A percentile compares a stretch with the other conserved stretches of the same genome.
Conservation (phyloP, 2,329 filamentous ascomycete genomes). For the Fonsecaea multimorphosa region DNA sequence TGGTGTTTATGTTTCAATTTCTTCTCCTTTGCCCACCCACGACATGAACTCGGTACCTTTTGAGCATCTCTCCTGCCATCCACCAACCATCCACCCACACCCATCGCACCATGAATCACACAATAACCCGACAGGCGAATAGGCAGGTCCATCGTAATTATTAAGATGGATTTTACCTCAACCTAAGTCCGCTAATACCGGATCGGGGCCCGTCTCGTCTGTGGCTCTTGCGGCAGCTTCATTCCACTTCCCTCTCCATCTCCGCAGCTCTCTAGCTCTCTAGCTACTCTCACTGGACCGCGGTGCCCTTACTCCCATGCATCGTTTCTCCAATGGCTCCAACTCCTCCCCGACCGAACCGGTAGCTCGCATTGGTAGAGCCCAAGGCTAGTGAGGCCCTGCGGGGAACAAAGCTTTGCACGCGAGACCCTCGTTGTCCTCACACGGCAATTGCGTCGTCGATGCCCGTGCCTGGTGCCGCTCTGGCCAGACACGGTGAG, state of each 20-base stretch:
- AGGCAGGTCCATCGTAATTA: too few relatives aligned
- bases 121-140: too few relatives aligned
- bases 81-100: neutral
- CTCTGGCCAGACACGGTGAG: too few relatives aligned
- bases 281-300: constrained; percentile 1
- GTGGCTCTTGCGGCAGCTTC: neutral
- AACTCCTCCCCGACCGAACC: neutral
- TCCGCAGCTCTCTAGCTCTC: neutral
- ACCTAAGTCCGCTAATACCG: constrained; percentile 26
- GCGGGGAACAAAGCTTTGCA: neutral
- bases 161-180: constrained; percentile 30
- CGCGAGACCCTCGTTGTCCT: neutral
- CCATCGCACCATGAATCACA: neutral
- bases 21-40: neutral
- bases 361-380: neutral
- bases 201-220: neutral
- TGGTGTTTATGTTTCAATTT: neutral
- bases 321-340: neutral
- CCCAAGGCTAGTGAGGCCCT: neutral
- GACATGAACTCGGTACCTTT: too few relatives aligned
- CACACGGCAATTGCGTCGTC: neutral
- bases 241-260: neutral
- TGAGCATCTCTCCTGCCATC: too few relatives aligned
- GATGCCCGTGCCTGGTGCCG: neutral
- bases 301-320: neutral